Conservation (phyloP, 108 stramenopile species). For the Conticribra guillardii region DNA sequence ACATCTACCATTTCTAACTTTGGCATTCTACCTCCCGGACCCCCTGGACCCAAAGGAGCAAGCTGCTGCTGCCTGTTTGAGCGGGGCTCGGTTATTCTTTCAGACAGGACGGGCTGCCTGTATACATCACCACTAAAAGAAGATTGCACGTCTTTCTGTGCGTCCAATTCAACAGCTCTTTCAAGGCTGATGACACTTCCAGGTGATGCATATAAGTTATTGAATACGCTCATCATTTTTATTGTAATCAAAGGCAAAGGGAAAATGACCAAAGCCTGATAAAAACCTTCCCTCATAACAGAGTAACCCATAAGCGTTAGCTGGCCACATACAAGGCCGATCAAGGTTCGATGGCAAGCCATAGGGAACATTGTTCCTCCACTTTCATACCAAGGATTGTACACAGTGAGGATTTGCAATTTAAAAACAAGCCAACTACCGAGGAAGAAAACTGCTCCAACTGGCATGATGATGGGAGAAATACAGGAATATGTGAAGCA, state of each 20-base stretch:
- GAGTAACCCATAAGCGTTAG: constrained; percentile 58
- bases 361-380: constrained; percentile 71
- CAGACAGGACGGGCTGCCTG: constrained; percentile 85
- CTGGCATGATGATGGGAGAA: constrained; percentile 83
- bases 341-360: constrained; percentile 60
- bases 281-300: constrained; percentile 47
- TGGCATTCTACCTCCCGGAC: too few relatives aligned
- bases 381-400: constrained; percentile 61
- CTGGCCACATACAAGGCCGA: constrained; percentile 57
- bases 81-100: constrained; percentile 18
- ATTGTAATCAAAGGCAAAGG: constrained; percentile 58
- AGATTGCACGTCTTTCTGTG: constrained; percentile 21
- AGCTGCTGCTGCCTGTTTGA: constrained; percentile 4
- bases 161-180: constrained; percentile 57
- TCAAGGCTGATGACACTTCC: constrained; percentile 49
- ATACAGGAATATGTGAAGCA: constrained; percentile 80
- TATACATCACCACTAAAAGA: constrained; percentile 54
- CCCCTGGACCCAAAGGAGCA: background rate
- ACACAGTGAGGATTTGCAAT: constrained; percentile 87
- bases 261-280: constrained; percentile 46
- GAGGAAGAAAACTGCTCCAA: constrained; percentile 80
- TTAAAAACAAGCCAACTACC: constrained; percentile 87
- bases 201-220: constrained; percentile 44
- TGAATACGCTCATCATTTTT: constrained; percentile 59
- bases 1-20: background rate